Percentiles rank a stretch among this genome's conserved stretches.
Evolutionary conservation across 2,329 filamentous ascomycete species (phyloP).

Genomic region (Arthrobotrys sinensis): DNA sequence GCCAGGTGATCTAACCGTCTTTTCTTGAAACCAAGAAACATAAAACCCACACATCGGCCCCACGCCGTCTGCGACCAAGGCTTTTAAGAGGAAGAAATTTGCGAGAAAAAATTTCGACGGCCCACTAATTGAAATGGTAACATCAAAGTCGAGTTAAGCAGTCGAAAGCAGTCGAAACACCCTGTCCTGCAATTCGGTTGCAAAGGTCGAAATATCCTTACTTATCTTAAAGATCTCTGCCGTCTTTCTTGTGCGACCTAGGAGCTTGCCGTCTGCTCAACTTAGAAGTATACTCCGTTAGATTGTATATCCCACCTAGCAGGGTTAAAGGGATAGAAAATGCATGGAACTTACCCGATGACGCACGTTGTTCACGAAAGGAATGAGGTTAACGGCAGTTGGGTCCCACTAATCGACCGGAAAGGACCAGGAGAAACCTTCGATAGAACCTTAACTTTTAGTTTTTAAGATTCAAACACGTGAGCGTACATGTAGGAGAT

Average conservation of each 20-base stretch:
- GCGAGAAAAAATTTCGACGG: not conserved
- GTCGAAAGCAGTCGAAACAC: conserved; percentile 11
- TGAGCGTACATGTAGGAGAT: not conserved
- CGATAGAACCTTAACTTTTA: not conserved
- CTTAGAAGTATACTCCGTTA: conserved; percentile 12
- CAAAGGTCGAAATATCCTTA: not conserved
- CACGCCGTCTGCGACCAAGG: conserved; percentile 27
- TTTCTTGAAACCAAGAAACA: conserved; percentile 20
- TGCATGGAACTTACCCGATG: conserved; percentile 13
- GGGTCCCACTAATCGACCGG: not conserved
- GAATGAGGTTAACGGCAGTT: conserved; percentile 18
- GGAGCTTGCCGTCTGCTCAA: conserved; percentile 16
- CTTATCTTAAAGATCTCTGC: conserved; percentile 1
- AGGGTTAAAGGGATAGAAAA: conserved; percentile 17
- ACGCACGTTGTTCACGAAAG: conserved; percentile 26
- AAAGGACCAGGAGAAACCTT: not conserved
- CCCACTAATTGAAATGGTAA: not conserved
- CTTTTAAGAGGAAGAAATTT: conserved; percentile 11
- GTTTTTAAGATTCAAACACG: not conserved
- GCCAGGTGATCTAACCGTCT: conserved; percentile 48
- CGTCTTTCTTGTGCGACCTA: conserved; percentile 30
- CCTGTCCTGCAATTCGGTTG: conserved; percentile 12
- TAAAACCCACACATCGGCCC: conserved; percentile 15
- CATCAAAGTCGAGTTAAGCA: conserved; percentile 3
- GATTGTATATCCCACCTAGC: conserved; percentile 12